phyloP scores from a whole-genome alignment of 257 asterid genomes.

The Penstemon newberryi region DNA sequence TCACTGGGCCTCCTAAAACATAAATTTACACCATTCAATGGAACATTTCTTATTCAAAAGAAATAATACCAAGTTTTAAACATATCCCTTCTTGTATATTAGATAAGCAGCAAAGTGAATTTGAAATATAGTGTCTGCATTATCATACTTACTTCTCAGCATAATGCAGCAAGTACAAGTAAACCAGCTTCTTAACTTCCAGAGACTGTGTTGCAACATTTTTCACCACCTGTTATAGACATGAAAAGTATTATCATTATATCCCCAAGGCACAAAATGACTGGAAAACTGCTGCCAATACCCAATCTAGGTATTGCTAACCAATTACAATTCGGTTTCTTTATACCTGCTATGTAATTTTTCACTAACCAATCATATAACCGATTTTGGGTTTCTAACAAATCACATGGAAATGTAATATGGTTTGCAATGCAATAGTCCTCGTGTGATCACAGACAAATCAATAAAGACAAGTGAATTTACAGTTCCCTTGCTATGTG shows the following conservation, averaged over 20 bases:
- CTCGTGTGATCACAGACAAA: too few species aligned
- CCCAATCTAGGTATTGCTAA: not conserved
- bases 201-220: constrained; percentile 88
- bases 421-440: too few species aligned
- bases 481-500: too few species aligned
- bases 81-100: not conserved
- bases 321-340: too few species aligned
- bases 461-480: too few species aligned
- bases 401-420: too few species aligned
- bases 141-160: constrained; percentile 90
- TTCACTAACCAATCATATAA: too few species aligned
- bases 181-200: constrained; percentile 95
- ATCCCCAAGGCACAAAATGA: constrained; percentile 5
- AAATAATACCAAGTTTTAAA: not conserved
- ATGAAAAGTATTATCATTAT: constrained; percentile 19
- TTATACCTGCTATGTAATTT: too few species aligned
- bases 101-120: constrained; percentile 12
- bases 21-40: constrained; percentile 2
- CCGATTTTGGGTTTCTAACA: too few species aligned
- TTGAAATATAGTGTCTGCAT: constrained; percentile 6
- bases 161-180: constrained; percentile 88
- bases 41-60: not conserved
- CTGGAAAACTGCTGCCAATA: not conserved
- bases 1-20: constrained; percentile 82
- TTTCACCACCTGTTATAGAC: constrained; percentile 75